Base-by-base conservation (phyloP, 108 stramenopile genomes). In the Pseudonitzschia multistriata region DNA sequence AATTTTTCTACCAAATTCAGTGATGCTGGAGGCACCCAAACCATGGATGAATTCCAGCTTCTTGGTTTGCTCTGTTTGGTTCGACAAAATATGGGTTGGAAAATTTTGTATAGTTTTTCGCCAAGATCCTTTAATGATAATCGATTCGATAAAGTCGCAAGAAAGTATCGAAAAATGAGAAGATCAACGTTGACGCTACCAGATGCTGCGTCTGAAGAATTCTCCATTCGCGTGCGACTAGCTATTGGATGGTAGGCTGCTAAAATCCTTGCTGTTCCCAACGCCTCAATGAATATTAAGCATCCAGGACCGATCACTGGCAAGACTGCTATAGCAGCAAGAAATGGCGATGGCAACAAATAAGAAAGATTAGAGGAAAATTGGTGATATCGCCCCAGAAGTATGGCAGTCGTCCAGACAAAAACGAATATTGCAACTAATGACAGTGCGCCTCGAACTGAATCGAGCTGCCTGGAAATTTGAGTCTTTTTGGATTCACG, bases 221-320 rank as follows among this genome's bases (percentile, higher is more conserved):
- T 47, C 3, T 62, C 50, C 27, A 49, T 62, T 39, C 70, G 45
- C 17, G 48, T 37, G 14, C 66, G 68, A 68, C 39, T 60, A 22
- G 88, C 82, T 54, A 79, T 77, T 3, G 87, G 89, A 74, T 93
- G 89, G 29, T 87, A 86, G 0, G 82, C 76, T 19, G 74, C 79
- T 50, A 93, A 66, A 63, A 93, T 89, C 29, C 88, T 64, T 4
- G 92, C 86, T 15, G 86, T 88, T 21, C 88, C 92, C 24, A 89
- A 42, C 31, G 85, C 80, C 55, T 93, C 92, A 10, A 91, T 67
- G 11, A 79, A 80, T 45, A 91, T 81, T 33, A 89, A 45, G 74
- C 74, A 86, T 21, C 85, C 53, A 3, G 92, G 89, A 13, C 78
- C 79, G 3, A 76, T 70, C 5, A 88, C 56, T 3, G 92, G 92